Evolutionary conservation across 2,329 filamentous ascomycete genomes (phyloP).

Genomic region (Cercospora brassicicola): DNA sequence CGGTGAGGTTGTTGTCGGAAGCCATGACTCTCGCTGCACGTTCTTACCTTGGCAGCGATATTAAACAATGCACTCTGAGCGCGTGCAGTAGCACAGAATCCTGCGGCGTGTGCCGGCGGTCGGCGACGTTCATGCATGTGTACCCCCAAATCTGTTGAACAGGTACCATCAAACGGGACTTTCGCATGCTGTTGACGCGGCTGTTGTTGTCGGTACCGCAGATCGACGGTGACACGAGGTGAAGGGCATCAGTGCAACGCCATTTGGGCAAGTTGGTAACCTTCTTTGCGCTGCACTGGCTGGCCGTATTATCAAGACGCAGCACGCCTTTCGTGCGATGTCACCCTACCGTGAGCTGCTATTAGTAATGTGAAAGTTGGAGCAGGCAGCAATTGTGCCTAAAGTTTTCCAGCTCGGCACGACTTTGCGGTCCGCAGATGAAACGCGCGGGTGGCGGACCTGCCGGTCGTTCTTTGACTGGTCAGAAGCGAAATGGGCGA

Average conservation of each 20-base stretch:
- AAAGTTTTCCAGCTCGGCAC: slow-evolving; percentile 9
- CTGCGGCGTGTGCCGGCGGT: background rate
- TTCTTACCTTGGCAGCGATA: background rate
- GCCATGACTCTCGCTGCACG: background rate
- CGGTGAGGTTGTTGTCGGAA: background rate
- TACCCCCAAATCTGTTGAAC: slow-evolving; percentile 2
- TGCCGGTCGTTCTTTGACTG: background rate
- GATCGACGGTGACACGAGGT: background rate
- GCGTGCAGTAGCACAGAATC: background rate
- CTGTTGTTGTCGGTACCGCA: slow-evolving; percentile 2
- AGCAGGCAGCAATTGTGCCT: slow-evolving; percentile 8
- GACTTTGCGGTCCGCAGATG: slow-evolving; percentile 9
- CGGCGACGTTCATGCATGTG: slow-evolving; percentile 7
- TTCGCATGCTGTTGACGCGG: slow-evolving; percentile 7
- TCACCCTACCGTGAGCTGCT: slow-evolving; percentile 8
- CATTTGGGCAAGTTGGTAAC: background rate
- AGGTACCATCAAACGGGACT: background rate
- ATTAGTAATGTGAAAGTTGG: slow-evolving; percentile 12
- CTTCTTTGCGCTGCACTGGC: background rate
- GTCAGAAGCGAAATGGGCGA: background rate
- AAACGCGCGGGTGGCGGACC: slow-evolving; percentile 16
- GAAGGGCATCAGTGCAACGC: slow-evolving; percentile 2
- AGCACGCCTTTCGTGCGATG: slow-evolving; percentile 8
- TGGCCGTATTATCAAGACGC: background rate
- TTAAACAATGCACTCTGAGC: background rate